Base-by-base conservation (phyloP, 2,329 filamentous ascomycete genomes). In the Alternaria panax region DNA sequence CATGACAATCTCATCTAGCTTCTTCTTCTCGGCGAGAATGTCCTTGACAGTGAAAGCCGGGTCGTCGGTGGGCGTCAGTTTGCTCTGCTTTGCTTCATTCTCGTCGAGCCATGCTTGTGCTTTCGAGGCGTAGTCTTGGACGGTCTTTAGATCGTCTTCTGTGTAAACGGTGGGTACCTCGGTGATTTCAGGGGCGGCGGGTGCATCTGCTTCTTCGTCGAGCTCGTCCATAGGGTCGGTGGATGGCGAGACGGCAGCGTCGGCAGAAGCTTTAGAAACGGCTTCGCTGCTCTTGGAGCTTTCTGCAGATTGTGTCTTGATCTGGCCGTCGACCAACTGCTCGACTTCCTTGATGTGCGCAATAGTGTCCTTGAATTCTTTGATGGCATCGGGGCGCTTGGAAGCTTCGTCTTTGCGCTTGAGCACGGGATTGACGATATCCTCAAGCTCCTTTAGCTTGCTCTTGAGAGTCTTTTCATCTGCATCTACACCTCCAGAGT, bases 401-500 rank as follows among this genome's bases (percentile, higher is more conserved):
- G 82, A 80, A 2, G 87, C 84, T 77, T 99, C 94, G 16, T 89
- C 85, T 47, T 89, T 88, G 59, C 95, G 87, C 73, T 86, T 88
- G 67, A 92, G 85, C 25, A 97, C 88, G 1, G 93, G 94, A 30
- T 87, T 82, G 52, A 93, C 91, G 46, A 97, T 86, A 53, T 88
- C 86, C 74, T 92, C 90, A 50, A 99, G 86, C 43, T 86, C 86
- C 77, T 92, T 90, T 50, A 96, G 86, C 75, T 90, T 92, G 55
- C 86, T 84, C 76, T 90, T 91, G 70, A 99, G 86, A 47, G 90
- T 88, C 3, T 91, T 87, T 58, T 88, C 89, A 34, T 86, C 84
- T 5, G 95, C 93, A 48, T 93, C 88, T 16, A 86, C 85, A 56
- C 94, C 92, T 46, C 93, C 93, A 16, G 87, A 91, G 75, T 97